Evolutionary conservation across 1,284 basidiomycete species (phyloP).

Genomic region (Quambalaria eucalypti): DNA sequence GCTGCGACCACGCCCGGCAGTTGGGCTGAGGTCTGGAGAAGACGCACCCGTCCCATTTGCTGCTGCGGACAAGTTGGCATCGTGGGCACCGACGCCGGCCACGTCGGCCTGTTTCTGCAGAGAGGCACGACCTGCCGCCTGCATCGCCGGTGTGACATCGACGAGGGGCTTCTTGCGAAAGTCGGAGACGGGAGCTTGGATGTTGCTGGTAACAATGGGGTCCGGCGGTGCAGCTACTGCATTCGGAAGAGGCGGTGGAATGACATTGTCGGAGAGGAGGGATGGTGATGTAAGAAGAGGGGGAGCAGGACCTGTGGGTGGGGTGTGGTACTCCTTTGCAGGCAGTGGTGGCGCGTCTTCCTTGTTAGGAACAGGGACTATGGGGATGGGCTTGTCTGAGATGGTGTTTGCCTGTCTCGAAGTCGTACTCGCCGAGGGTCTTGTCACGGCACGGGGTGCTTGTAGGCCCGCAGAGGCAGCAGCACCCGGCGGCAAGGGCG

Average conservation of each 20-base stretch:
- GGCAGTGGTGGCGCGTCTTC: background rate
- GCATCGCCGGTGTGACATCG: constrained; percentile 18
- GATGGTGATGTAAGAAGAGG: no score
- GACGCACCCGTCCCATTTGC: background rate
- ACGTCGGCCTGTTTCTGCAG: constrained; percentile 5
- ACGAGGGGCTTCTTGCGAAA: constrained; percentile 29
- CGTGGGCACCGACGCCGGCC: constrained; percentile 6
- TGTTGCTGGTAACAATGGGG: no score
- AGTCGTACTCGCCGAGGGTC: no score
- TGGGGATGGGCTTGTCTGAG: no score
- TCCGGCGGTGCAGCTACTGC: constrained; percentile 11
- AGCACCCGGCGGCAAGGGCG: no score
- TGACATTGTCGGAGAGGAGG: constrained; percentile 15
- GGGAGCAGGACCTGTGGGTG: background rate
- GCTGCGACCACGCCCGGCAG: background rate
- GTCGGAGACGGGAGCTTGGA: constrained; percentile 35
- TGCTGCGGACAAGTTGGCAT: constrained; percentile 1
- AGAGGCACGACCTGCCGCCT: constrained; percentile 19
- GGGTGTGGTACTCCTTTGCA: background rate
- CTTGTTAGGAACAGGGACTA: background rate
- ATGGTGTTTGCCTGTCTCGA: no score
- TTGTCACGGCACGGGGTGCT: no score
- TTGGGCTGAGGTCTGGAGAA: constrained; percentile 10
- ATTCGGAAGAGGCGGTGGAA: constrained; percentile 24
- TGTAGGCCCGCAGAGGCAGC: no score